Evolutionary conservation across 129 eudicot species (phyloP).

Genomic region (Flaveria robusta): DNA sequence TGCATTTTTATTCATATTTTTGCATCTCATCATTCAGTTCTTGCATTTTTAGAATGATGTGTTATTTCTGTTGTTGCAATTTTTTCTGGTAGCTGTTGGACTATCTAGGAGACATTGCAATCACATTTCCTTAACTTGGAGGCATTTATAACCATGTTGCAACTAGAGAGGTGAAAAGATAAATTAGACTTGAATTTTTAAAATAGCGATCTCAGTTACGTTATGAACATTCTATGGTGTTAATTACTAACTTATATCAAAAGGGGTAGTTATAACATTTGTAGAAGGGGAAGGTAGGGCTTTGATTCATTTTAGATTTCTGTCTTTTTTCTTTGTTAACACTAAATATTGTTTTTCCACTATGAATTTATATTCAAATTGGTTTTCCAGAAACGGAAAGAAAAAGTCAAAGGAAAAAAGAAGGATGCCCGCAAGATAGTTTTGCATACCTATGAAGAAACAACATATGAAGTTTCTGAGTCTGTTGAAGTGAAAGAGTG

Average conservation of each 20-base stretch:
- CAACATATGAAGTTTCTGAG: conserved; percentile 27
- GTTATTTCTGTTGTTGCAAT: conserved; percentile 30
- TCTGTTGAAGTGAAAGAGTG: conserved; percentile 38
- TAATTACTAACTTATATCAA: background rate
- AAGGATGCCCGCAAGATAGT: conserved; percentile 44
- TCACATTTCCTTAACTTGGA: conserved; percentile 31
- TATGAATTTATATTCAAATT: conserved; percentile 25
- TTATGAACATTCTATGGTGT: conserved; percentile 3
- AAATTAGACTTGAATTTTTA: background rate
- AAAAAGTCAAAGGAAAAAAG: conserved; percentile 47
- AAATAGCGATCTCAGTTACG: conserved; percentile 18
- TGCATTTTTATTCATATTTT: background rate
- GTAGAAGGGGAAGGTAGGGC: conserved; percentile 2
- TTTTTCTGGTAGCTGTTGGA: conserved; percentile 34
- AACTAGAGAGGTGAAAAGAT: conserved; percentile 33
- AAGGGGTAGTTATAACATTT: background rate
- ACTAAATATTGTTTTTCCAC: background rate
- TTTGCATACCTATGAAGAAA: conserved; percentile 36
- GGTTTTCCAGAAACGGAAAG: conserved; percentile 51
- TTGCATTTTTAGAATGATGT: conserved; percentile 25
- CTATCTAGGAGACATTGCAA: conserved; percentile 36
- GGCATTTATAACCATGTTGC: conserved; percentile 35
- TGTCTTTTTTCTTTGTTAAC: background rate
- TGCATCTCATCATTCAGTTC: conserved; percentile 17
- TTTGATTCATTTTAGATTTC: conserved; percentile 21